phyloP scores from a whole-genome alignment of 306 rosid genomes.

The Vigna reflexopilosa region DNA sequence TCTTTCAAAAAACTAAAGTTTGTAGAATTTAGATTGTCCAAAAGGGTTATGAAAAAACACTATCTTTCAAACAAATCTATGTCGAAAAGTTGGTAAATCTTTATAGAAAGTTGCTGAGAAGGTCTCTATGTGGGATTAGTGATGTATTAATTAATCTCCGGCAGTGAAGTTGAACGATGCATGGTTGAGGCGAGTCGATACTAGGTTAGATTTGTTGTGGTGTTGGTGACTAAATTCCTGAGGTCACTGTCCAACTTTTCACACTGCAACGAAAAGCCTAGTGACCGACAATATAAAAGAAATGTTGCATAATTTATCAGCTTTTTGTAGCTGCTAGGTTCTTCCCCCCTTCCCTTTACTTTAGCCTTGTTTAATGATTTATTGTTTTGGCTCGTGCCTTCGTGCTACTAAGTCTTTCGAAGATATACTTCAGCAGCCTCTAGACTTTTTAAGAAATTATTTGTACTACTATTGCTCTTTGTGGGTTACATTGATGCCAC shows the following conservation, averaged over 20 bases:
- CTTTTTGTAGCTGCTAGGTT: conserved; percentile 27
- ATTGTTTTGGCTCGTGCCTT: background rate
- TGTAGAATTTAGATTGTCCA: too few species aligned
- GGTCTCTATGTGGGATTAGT: background rate
- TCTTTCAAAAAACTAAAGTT: too few species aligned
- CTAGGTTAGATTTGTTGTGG: conserved; percentile 9
- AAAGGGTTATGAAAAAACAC: too few species aligned
- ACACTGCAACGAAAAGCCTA: conserved; percentile 19
- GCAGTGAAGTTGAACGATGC: conserved; percentile 7
- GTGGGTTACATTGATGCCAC: background rate
- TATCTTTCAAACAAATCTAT: background rate
- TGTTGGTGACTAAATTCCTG: conserved; percentile 4
- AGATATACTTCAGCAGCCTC: conserved; percentile 27
- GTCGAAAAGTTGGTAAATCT: background rate
- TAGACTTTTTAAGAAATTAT: background rate
- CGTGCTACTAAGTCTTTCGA: background rate
- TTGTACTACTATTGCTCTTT: background rate
- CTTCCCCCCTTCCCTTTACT: conserved; percentile 22
- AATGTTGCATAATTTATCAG: conserved; percentile 7
- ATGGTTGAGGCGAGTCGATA: conserved; percentile 1
- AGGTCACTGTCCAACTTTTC: conserved; percentile 42
- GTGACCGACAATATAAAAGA: conserved; percentile 40
- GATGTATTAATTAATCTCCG: conserved; percentile 7
- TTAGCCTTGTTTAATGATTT: background rate
- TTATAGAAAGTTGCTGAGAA: background rate